These are phyloP conservation scores for Lactuca saligna DNA, from an alignment of 129 eudicot species.

Conservation along the genomic window DNA sequence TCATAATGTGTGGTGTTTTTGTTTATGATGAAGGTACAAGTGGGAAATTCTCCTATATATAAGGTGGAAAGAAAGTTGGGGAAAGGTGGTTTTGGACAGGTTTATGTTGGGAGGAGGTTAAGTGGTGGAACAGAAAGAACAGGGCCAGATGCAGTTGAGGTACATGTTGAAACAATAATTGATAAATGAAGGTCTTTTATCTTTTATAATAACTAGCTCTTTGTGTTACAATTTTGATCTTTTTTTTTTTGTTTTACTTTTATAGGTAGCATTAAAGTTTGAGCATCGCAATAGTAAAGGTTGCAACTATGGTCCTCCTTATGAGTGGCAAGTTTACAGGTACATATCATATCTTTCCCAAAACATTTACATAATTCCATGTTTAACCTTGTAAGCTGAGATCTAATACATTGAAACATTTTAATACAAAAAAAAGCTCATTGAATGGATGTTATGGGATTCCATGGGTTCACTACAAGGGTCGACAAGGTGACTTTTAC, in stretches of 20 bases:
- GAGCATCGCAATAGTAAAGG: constrained; percentile 99
- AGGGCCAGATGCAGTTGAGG: constrained; percentile 99
- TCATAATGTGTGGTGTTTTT: neutral
- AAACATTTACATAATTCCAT: constrained; percentile 1
- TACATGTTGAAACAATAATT: constrained; percentile 26
- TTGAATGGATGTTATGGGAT: constrained; percentile 95
- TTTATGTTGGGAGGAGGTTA: constrained; percentile 88
- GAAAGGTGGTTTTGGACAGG: constrained; percentile 99
- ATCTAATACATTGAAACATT: constrained; percentile 10
- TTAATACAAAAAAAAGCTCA: constrained; percentile 38
- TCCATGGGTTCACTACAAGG: constrained; percentile 93
- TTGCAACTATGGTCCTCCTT: constrained; percentile 97
- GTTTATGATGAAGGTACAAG: constrained; percentile 76
- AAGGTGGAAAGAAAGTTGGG: constrained; percentile 90
- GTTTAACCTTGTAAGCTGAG: neutral
- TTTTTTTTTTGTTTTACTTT: neutral
- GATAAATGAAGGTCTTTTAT: constrained; percentile 9
- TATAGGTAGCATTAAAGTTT: constrained; percentile 90
- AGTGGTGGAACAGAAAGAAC: constrained; percentile 78
- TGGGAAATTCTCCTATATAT: constrained; percentile 84
- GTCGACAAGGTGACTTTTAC: constrained; percentile 96
- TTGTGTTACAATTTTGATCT: constrained; percentile 10
- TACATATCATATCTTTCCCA: constrained; percentile 28
- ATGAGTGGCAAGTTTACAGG: constrained; percentile 99
- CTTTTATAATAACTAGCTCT: neutral